Percentiles rank a stretch among this genome's conserved stretches.
Conservation (phyloP, 1,284 basidiomycete genomes). For the Meira nashicola region DNA sequence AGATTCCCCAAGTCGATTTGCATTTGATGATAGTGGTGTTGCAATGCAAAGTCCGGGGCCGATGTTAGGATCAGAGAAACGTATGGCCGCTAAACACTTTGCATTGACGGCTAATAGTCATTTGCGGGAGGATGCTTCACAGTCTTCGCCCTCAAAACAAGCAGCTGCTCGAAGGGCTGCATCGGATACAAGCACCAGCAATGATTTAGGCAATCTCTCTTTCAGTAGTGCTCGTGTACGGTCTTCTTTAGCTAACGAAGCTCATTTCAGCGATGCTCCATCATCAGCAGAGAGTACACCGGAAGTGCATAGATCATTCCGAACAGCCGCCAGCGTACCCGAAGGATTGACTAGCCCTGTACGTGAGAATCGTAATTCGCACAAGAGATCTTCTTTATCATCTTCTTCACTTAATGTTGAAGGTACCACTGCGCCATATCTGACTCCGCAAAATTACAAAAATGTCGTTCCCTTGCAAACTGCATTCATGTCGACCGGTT, state of each 20-base stretch:
- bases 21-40: conserved; percentile 16
- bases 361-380: not conserved
- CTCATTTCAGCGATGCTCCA: conserved; percentile 22
- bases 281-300: conserved; percentile 15
- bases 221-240: conserved; percentile 28
- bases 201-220: not conserved
- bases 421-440: conserved; percentile 17
- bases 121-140: too few species aligned
- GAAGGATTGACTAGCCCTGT: conserved; percentile 14
- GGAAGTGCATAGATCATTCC: not conserved
- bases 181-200: not conserved
- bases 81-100: not conserved
- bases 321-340: conserved; percentile 9
- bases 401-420: conserved; percentile 3
- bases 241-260: conserved; percentile 34
- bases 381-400: not conserved
- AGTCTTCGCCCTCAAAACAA: conserved; percentile 8
- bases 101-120: not conserved
- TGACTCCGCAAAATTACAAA: conserved; percentile 55
- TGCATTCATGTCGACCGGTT: conserved; percentile 55
- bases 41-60: conserved; percentile 6
- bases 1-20: not conserved
- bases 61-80: not conserved
- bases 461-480: conserved; percentile 55
- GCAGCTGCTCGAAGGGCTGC: not conserved